Percentiles rank a stretch among this genome's conserved stretches.
phyloP scores from a whole-genome alignment of 2,329 filamentous ascomycete genomes.

The Coniochaeta sp. region DNA sequence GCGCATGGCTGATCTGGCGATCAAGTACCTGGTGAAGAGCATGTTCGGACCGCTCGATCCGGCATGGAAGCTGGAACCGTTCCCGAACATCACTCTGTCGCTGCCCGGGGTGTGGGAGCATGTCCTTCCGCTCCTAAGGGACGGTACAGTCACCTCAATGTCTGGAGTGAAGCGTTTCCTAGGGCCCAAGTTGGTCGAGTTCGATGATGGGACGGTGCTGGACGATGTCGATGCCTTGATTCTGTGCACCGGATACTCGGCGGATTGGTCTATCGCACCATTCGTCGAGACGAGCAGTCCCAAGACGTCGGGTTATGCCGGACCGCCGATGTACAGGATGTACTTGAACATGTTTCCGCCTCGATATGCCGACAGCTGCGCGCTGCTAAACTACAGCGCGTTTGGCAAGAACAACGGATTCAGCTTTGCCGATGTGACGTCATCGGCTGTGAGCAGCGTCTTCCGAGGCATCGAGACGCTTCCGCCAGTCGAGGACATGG shows the following conservation, averaged over 20 bases:
- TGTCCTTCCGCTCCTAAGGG: conserved; percentile 16
- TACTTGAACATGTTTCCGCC: conserved; percentile 38
- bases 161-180: conserved; percentile 18
- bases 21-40: conserved; percentile 9
- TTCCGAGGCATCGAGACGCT: conserved; percentile 30
- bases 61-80: conserved; percentile 20
- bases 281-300: conserved; percentile 20
- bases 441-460: conserved; percentile 35
- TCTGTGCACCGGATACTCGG: conserved; percentile 26
- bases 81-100: conserved; percentile 15
- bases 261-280: conserved; percentile 19
- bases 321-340: conserved; percentile 24
- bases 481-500: conserved; percentile 28
- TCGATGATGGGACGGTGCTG: conserved; percentile 19
- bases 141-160: conserved; percentile 17
- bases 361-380: conserved; percentile 32
- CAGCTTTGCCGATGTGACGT: conserved; percentile 31
- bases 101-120: conserved; percentile 18
- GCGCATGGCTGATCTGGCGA: conserved; percentile 10
- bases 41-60: conserved; percentile 18
- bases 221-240: conserved; percentile 22
- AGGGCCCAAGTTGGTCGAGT: conserved; percentile 16
- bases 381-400: conserved; percentile 29
- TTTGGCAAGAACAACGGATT: conserved; percentile 27
- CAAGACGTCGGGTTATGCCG: conserved; percentile 16